phyloP scores from a whole-genome alignment of 225 moss, liverwort and hornwort species.

The Sphagnum contortum region DNA sequence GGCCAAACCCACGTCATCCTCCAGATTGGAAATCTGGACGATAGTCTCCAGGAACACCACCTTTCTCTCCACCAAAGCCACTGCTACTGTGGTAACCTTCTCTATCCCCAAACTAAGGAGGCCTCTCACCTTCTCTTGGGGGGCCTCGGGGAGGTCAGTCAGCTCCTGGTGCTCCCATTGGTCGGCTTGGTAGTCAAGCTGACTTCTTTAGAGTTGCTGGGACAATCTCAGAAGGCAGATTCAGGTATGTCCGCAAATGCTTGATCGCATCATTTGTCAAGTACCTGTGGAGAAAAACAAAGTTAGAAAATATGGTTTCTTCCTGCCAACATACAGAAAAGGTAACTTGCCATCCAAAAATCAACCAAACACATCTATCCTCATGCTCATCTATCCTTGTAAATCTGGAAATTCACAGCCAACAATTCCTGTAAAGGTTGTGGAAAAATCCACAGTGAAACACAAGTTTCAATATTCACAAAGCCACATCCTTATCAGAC shows the following conservation, averaged over 20 bases:
- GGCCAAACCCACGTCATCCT: slow-evolving; percentile 53
- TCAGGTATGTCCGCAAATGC: slow-evolving; percentile 64
- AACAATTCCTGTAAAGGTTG: too few relatives aligned
- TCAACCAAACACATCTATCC: too few relatives aligned
- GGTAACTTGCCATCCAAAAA: too few relatives aligned
- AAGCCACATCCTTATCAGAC: too few relatives aligned
- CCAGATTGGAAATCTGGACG: slow-evolving; percentile 64
- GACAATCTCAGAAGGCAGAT: slow-evolving; percentile 63
- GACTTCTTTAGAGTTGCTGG: slow-evolving; percentile 73
- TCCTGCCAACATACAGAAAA: too few relatives aligned
- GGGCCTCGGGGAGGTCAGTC: slow-evolving; percentile 62
- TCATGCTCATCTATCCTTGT: too few relatives aligned
- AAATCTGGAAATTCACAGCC: too few relatives aligned
- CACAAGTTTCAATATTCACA: too few relatives aligned
- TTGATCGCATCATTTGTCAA: slow-evolving; percentile 72
- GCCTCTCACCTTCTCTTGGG: slow-evolving; percentile 60
- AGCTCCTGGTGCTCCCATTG: slow-evolving; percentile 48
- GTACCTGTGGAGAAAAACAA: slow-evolving; percentile 9
- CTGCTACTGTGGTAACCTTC: slow-evolving; percentile 33
- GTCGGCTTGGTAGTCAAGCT: slow-evolving; percentile 56
- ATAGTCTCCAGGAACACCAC: slow-evolving; percentile 68
- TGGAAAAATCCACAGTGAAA: too few relatives aligned
- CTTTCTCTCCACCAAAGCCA: slow-evolving; percentile 48
- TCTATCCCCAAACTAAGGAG: slow-evolving; percentile 35
- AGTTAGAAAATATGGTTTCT: neutral